Percentiles rank a stretch among this genome's conserved stretches.
Evolutionary conservation across 768 basidiomycete genomes (phyloP).

Genomic region (Trametes gibbosa): DNA sequence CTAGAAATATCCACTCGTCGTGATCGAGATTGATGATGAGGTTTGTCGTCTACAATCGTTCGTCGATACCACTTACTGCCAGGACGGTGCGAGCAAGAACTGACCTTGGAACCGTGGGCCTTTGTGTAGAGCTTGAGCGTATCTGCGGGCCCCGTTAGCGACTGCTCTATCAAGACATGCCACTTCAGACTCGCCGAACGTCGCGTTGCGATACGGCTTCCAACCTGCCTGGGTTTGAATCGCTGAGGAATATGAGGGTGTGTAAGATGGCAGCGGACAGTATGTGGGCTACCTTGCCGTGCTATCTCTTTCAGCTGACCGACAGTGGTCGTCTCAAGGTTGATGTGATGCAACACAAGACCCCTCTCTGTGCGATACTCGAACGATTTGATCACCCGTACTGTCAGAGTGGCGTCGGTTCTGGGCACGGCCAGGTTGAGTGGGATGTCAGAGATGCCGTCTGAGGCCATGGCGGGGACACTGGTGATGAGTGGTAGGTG

Average conservation of each 20-base stretch:
- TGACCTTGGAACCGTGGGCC: constrained; percentile 92
- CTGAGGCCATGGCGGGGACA: constrained; percentile 14
- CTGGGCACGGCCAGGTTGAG: constrained; percentile 66
- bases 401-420: constrained; percentile 80
- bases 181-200: constrained; percentile 50
- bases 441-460: constrained; percentile 42
- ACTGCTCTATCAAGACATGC: background rate
- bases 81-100: constrained; percentile 7
- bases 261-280: background rate
- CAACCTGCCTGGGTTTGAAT: constrained; percentile 74
- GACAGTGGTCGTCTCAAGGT: constrained; percentile 79
- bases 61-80: no score
- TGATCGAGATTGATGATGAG: constrained; percentile 97
- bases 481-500: background rate
- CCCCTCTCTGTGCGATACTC: constrained; percentile 86
- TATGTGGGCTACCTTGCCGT: constrained; percentile 51
- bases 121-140: constrained; percentile 92
- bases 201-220: constrained; percentile 81
- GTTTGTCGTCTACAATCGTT: constrained; percentile 74
- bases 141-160: constrained; percentile 45
- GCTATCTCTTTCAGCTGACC: constrained; percentile 72
- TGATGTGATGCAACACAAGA: constrained; percentile 77
- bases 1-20: constrained; percentile 87
- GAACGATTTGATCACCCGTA: constrained; percentile 95
- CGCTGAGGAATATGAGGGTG: constrained; percentile 41